Evolutionary conservation across 768 basidiomycete genomes (phyloP), one percentile per base, ranked within the genome.

Genomic region (Hypsizygus marmoreus): DNA sequence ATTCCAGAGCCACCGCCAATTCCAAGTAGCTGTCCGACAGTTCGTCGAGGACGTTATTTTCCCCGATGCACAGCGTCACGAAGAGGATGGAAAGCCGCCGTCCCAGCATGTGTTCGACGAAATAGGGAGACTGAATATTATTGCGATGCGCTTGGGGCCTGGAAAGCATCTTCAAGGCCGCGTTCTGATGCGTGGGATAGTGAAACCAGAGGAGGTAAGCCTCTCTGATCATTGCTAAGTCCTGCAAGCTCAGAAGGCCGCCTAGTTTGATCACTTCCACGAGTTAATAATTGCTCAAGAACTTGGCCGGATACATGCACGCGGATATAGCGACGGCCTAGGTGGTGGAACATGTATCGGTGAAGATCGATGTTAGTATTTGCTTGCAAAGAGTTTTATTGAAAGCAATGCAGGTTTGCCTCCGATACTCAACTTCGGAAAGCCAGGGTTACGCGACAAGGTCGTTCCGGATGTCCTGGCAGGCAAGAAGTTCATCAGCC

Each of bases 71-170:
- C 73, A 84, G 73, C 73, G 75, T 16, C 82, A 85, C 50, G 95
- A 97, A 69, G 87, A 86, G 54, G 88, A 88, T 56, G 92, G 93
- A 14, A 95, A 95, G 71, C 78, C 88, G 19, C 87, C 91, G 0
- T 85, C 82, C 48, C 78, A 86, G 61, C 67, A 70, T 40, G 86
- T 95, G 24, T 70, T 94, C 38, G 81, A 93, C 55, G 81, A 81
- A 50, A 88, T 95, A 88, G 70, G 67, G 70, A 82, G 82, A 40
- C 41, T 79, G 23, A 84, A 92, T 58, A 45, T 97, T 14, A 88
- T 91, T 61, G 89, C 91, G 11, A 95, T 97, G 94, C 83, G 91
- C 14, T 74, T 95, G 69, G 95, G 95, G 11, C 95, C 95, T 19
- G 93, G 92, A 22, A 89, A 89, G 64, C 93, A 97, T 16, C 16